phyloP scores from a whole-genome alignment of 805 yeast species.

The Blastobotrys muscicola region DNA sequence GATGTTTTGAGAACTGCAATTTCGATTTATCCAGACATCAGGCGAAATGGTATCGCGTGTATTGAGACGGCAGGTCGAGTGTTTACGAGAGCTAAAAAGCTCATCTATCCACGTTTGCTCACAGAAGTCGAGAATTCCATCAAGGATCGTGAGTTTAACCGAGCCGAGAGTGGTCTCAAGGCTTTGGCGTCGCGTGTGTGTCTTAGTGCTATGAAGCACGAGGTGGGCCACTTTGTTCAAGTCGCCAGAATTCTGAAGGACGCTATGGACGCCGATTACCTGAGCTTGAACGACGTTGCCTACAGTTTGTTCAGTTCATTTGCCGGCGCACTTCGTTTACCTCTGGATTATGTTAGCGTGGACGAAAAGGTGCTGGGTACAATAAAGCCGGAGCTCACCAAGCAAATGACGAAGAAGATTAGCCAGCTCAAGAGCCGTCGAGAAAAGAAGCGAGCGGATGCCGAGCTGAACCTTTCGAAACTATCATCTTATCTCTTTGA shows the following conservation, averaged over 20 bases:
- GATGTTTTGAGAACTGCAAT: slow-evolving; percentile 58
- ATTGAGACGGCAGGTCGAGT: slow-evolving; percentile 62
- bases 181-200: slow-evolving; percentile 51
- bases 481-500: slow-evolving; percentile 8
- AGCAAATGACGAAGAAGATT: slow-evolving; percentile 12
- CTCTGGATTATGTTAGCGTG: slow-evolving; percentile 25
- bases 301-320: slow-evolving; percentile 40
- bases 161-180: slow-evolving; percentile 54
- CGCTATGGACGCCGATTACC: slow-evolving; percentile 49
- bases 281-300: slow-evolving; percentile 46
- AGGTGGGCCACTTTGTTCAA: slow-evolving; percentile 41
- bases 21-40: slow-evolving; percentile 62
- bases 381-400: slow-evolving; percentile 12
- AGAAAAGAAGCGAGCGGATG: slow-evolving; percentile 13
- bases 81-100: slow-evolving; percentile 53
- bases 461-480: slow-evolving; percentile 11
- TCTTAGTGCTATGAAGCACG: slow-evolving; percentile 47
- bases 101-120: slow-evolving; percentile 43
- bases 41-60: slow-evolving; percentile 58
- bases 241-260: slow-evolving; percentile 41
- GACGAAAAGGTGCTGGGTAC: slow-evolving; percentile 6
- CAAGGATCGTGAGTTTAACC: slow-evolving; percentile 38
- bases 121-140: slow-evolving; percentile 42
- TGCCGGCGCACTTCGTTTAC: slow-evolving; percentile 37
- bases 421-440: slow-evolving; percentile 3